Evolutionary conservation across 352 stramenopile species (phyloP).

Genomic region (Lagenidium sp.): DNA sequence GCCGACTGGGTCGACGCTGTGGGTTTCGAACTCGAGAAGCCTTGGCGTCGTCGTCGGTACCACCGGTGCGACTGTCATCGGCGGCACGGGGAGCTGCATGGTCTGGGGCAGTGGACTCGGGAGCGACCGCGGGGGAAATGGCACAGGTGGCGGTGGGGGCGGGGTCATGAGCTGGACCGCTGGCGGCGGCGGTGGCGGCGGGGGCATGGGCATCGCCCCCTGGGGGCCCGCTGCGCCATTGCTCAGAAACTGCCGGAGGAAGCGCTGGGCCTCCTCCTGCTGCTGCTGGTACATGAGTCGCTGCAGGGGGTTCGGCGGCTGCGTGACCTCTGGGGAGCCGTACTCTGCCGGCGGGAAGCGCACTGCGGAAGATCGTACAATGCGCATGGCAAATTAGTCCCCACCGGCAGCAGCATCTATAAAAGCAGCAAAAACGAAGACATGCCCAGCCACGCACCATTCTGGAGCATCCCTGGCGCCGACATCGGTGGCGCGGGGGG

Average conservation of each 20-base stretch:
- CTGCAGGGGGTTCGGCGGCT: conserved; percentile 53
- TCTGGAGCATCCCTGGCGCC: conserved; percentile 4
- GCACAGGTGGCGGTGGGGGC: conserved; percentile 13
- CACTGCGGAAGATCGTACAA: too few relatives aligned
- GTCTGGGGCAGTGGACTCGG: conserved; percentile 10
- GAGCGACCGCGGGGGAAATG: not conserved
- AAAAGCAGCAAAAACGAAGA: not conserved
- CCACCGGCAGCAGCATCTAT: too few relatives aligned
- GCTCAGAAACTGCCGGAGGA: conserved; percentile 16
- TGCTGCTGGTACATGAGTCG: conserved; percentile 53
- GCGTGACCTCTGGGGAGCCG: conserved; percentile 54
- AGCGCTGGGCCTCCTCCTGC: conserved; percentile 18
- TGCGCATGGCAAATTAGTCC: too few relatives aligned
- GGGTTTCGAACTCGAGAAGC: not conserved
- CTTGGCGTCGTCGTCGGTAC: conserved; percentile 1
- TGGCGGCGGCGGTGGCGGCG: conserved; percentile 8
- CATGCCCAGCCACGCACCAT: too few relatives aligned
- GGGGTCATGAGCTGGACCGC: conserved; percentile 21
- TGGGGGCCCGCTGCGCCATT: too few relatives aligned
- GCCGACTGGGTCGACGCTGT: conserved; percentile 13
- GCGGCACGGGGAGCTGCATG: conserved; percentile 20
- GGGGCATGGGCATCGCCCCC: conserved; percentile 14
- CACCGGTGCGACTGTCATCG: conserved; percentile 17
- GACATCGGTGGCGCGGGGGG: conserved; percentile 4
- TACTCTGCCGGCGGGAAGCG: conserved; percentile 48